Evolutionary conservation across 495 filamentous ascomycete species (phyloP), one percentile per base, ranked within the genome.

Genomic region (Astrocystis sublimbata): DNA sequence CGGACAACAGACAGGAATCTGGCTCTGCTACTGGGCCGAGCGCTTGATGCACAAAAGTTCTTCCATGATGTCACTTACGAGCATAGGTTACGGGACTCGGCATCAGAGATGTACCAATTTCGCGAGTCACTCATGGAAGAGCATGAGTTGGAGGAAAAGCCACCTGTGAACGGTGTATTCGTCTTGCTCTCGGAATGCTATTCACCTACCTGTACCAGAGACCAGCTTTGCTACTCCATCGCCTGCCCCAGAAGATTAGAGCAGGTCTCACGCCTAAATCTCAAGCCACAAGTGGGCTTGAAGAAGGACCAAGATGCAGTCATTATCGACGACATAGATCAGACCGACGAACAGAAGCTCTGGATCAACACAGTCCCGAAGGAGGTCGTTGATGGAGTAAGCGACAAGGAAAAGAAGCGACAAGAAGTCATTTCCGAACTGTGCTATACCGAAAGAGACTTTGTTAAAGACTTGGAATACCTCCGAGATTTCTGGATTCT

Each of bases 11-110:
- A 99, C 75, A 86, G 96, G 52, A 99, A 97, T 69, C 79, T 99
- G 64, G 94, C 96, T 41, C 78, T 99, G 58, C 85, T 99, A 10
- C 76, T 99, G n/a, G 96, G 96, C 46, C 84, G 96, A 65, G 91
- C 92, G 58, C 78, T 99, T 45, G 96, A 99, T 78, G 96, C 96
- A 42, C 96, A 99, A 75, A 99, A 98, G 74, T 97, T 98, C 75
- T 99, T 99, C 73, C 96, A 98, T 74, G 96, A 99, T 84, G 96
- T 98, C 41, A 97, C 93, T 4, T 99, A 99, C 74, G 93, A 96
- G 63, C 96, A 99, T 72, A 86, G 96, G 49, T 78, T 99, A 58
- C 88, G 96, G 67, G 96, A 99, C 77, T 93, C 92, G 6, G 79
- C 85, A 10, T 86, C 85, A 43, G 96, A 99, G 72, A 88, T 99